Conservation (phyloP, 1,284 basidiomycete species). For the Ceratobasidium sp. region DNA sequence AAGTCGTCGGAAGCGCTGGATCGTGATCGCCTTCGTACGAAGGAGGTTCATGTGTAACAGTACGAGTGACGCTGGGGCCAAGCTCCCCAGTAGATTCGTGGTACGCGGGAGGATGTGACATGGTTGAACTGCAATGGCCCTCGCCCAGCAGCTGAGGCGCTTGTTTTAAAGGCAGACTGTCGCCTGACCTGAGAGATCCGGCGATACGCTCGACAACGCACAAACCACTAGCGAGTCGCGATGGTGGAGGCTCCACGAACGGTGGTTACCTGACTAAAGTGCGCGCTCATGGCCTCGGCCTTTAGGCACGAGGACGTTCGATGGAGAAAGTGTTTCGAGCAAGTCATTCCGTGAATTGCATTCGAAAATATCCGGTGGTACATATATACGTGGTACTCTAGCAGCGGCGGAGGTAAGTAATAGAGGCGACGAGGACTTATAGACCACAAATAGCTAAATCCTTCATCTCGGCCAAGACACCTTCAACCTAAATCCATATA, state of each 20-base stretch:
- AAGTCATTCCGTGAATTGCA: no score
- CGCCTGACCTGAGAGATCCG: no score
- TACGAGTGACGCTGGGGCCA: constrained; percentile 1
- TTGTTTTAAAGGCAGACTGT: no score
- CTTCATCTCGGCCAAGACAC: constrained; percentile 95
- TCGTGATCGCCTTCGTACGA: constrained; percentile 36
- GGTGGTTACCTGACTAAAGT: no score
- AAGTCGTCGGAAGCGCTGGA: constrained; percentile 30
- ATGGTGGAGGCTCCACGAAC: no score
- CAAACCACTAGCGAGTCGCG: no score
- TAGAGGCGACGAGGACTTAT: constrained; percentile 7
- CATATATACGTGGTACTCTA: neutral
- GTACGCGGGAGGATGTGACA: constrained; percentile 23
- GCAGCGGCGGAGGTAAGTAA: neutral
- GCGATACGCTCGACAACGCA: no score
- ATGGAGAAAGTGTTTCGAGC: no score
- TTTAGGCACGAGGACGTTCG: no score
- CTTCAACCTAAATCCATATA: constrained; percentile 74
- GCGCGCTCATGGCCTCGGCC: no score
- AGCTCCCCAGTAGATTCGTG: constrained; percentile 30
- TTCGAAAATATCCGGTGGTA: no score
- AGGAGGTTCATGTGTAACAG: constrained; percentile 35
- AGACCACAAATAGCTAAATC: constrained; percentile 88
- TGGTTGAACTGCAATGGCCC: neutral
- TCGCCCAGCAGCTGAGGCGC: no score